These are phyloP conservation scores for Boletus coccyginus DNA, from an alignment of 768 basidiomycete species.

Conservation along the genomic window DNA sequence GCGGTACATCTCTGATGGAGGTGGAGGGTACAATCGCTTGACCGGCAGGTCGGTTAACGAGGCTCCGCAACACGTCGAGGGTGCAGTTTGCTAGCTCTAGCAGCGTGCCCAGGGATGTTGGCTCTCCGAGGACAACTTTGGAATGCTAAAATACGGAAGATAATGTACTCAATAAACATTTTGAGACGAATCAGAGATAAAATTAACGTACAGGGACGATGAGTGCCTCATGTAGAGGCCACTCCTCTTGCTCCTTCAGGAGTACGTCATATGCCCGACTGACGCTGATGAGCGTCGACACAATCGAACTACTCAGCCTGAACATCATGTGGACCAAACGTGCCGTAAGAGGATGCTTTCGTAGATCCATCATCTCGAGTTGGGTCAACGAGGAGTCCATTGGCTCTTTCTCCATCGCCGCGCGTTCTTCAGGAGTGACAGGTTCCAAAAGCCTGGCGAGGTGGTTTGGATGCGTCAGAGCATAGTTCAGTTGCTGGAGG, in stretches of 20 bases:
- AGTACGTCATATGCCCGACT: constrained; percentile 70
- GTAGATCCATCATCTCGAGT: constrained; percentile 53
- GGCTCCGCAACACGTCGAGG: constrained; percentile 67
- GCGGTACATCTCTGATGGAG: constrained; percentile 31
- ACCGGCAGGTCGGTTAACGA: constrained; percentile 58
- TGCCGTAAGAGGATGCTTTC: constrained; percentile 69
- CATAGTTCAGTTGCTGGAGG: constrained; percentile 86
- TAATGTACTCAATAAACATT: neutral
- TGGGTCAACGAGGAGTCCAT: constrained; percentile 33
- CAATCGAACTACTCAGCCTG: constrained; percentile 63
- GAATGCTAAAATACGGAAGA: constrained; percentile 55
- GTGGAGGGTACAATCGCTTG: constrained; percentile 45
- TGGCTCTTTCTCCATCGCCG: constrained; percentile 61
- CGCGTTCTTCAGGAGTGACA: constrained; percentile 71
- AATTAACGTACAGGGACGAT: constrained; percentile 62
- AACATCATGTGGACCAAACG: constrained; percentile 72
- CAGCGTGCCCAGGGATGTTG: constrained; percentile 81
- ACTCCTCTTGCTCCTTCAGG: constrained; percentile 62
- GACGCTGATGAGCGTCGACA: constrained; percentile 66
- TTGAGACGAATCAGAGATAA: neutral
- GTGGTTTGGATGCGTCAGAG: constrained; percentile 87
- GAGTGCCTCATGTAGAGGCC: constrained; percentile 65
- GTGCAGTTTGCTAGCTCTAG: constrained; percentile 82
- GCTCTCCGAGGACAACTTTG: constrained; percentile 79
- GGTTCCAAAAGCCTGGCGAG: constrained; percentile 80